Base-by-base conservation (phyloP, 306 rosid genomes). In the Glycine latifolia region DNA sequence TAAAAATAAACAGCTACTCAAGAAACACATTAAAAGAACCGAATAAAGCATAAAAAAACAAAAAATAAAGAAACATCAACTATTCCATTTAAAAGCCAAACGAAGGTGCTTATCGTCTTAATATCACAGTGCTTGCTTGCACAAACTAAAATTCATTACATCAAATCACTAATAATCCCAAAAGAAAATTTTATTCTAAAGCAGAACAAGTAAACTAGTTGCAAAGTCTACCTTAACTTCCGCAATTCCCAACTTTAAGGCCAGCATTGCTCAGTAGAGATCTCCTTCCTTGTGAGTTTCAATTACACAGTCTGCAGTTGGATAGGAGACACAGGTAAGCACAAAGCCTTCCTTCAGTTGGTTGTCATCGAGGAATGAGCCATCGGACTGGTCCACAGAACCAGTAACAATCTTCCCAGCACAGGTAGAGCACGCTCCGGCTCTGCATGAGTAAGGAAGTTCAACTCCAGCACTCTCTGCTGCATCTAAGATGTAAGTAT, bases 391-490 rank as follows among this genome's bases (percentile, higher is more conserved):
- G 66, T 93, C 96, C 39, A 91, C 97, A 0, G 91, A 17, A 3
- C 97, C 95, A 2, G 91, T 17, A 10, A 71, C 83, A 46, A 89
- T 53, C 89, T 88, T 83, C 85, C 94, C 96, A 1, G 97, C 95
- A 76, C 97, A 91, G 10, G 96, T 89, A 7, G 96, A 91, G 86
- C 97, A 93, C 6, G 96, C 97, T 49, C 96, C 97, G 0, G 97
- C 97, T 33, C 97, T 89, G 88, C 97, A 93, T 0, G 97, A 93
- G 77, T 93, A 93, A 17, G 97, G 97, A 58, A 93, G 83, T 37
- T 93, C 97, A n/a, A 89, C 0, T 77, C 97, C 96, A 0, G 94
- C 96, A 77, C 66, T 66, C 86, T 93, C 97, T 3, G 96, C 97
- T 56, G 97, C 84, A 80, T 94, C 98, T 14, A 90, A 77, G 87